phyloP scores from a whole-genome alignment of 2,329 filamentous ascomycete genomes.

The Trichoderma harzianum region DNA sequence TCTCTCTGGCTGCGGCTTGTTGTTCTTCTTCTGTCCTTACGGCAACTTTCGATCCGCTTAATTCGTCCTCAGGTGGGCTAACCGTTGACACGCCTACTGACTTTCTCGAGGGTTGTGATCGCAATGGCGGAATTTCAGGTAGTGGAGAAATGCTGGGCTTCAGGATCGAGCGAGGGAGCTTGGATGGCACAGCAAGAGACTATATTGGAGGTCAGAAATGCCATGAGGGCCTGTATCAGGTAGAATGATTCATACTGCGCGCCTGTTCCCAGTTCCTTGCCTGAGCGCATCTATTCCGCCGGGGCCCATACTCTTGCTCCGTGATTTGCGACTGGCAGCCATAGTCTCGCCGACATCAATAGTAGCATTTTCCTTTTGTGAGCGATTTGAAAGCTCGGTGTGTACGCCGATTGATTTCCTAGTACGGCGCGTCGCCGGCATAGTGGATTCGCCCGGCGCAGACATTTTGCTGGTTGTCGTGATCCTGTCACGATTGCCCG shows the following conservation, averaged over 20 bases:
- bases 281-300: constrained; percentile 83
- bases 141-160: constrained; percentile 71
- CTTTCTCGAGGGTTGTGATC: constrained; percentile 34
- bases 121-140: constrained; percentile 64
- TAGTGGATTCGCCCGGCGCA: constrained; percentile 40
- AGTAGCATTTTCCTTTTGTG: constrained; percentile 77
- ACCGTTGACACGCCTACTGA: not conserved
- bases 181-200: constrained; percentile 54
- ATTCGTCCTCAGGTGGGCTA: constrained; percentile 25
- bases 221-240: not conserved
- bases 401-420: constrained; percentile 70
- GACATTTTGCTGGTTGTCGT: constrained; percentile 30
- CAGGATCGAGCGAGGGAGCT: constrained; percentile 67
- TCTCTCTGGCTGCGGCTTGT: constrained; percentile 64
- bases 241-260: constrained; percentile 59
- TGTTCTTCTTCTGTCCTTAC: constrained; percentile 68
- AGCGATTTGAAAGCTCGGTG: constrained; percentile 48
- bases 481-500: constrained; percentile 19
- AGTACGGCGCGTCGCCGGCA: constrained; percentile 54
- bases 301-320: constrained; percentile 94
- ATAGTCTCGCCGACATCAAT: constrained; percentile 58
- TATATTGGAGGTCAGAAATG: constrained; percentile 29
- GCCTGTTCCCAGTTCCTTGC: constrained; percentile 69
- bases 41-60: constrained; percentile 55
- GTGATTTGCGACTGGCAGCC: constrained; percentile 57